Base-by-base conservation (phyloP, 2,329 filamentous ascomycete genomes). In the Alternaria rosae region DNA sequence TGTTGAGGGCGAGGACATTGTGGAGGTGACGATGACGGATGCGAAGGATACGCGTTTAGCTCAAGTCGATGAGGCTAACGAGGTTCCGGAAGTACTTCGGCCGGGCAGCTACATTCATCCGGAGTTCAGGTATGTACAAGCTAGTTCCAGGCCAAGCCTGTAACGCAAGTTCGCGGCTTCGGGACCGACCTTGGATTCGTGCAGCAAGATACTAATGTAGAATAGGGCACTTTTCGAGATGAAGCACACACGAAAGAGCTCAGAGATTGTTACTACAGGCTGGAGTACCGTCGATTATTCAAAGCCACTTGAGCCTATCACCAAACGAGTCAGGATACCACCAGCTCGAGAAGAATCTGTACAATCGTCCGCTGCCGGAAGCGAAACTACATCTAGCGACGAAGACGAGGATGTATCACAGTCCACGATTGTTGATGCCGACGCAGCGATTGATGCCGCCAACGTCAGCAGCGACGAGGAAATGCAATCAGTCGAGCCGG, bases 21-120 rank as follows among this genome's bases (percentile, higher is more conserved):
- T 98, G 6, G 92, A 97, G 74, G 89, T 99, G 15, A 92, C 91
- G 1, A 94, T 97, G 90, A 89, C 88, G 55, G 90, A 93, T 70
- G 82, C 82, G 3, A 75, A 74, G 15, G 82, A 85, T 59, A 67
- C 69, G 5, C 56, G 66, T 20, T 32, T 62, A 5, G n/a, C 41
- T 20, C 21, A 60, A 66, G 23, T 76, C 77, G 10, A 32, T 38
- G 64, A 62, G 23, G 50, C 59, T 57, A 68, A 74, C 45, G 64
- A 67, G 12, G 23, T 71, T 12, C 72, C 77, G 3, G 70, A 75
- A 21, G 66, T 92, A 82, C 83, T 83, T 82, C 66, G 80, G 81
- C 67, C 85, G 80, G 68, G 81, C 59, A 82, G 78, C 57, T 89
- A 87, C 65, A 86, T 98, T 23, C 85, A 83, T 92, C 41, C 90